Evolutionary conservation across 2,329 filamentous ascomycete genomes (phyloP).

Genomic region (Xylariaceae sp.): DNA sequence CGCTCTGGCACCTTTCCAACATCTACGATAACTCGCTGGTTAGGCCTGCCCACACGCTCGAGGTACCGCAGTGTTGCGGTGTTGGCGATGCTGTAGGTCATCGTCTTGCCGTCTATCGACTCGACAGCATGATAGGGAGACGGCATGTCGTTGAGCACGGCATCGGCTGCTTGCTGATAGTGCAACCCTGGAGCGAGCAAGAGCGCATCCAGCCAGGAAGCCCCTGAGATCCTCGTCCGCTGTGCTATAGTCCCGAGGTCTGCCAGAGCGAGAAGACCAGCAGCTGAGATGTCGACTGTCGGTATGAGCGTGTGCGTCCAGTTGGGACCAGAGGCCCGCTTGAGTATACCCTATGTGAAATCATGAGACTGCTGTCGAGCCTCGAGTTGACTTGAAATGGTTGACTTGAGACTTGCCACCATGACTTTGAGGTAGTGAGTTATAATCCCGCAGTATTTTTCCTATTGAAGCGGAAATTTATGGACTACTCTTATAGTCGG

Average conservation of each 20-base stretch:
- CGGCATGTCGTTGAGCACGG: constrained; percentile 37
- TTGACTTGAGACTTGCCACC: constrained; percentile 15
- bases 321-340: constrained; percentile 29
- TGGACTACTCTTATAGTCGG: not conserved
- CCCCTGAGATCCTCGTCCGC: constrained; percentile 52
- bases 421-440: constrained; percentile 4
- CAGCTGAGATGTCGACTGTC: constrained; percentile 42
- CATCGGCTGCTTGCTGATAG: constrained; percentile 52
- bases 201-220: constrained; percentile 51
- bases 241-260: constrained; percentile 52
- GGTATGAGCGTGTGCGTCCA: constrained; percentile 45
- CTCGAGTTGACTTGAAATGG: not conserved
- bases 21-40: constrained; percentile 51
- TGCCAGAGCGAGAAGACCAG: constrained; percentile 54
- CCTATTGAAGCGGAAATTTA: not conserved
- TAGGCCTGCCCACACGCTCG: constrained; percentile 51
- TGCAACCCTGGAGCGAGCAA: constrained; percentile 57
- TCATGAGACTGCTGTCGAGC: constrained; percentile 3
- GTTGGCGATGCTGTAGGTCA: constrained; percentile 41
- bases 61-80: constrained; percentile 50
- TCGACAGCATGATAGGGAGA: constrained; percentile 39
- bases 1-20: constrained; percentile 50
- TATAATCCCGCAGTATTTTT: not conserved
- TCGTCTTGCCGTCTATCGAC: constrained; percentile 28
- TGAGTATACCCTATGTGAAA: constrained; percentile 19